phyloP scores from a whole-genome alignment of 2,329 filamentous ascomycete species.

The Byssothecium circinans region DNA sequence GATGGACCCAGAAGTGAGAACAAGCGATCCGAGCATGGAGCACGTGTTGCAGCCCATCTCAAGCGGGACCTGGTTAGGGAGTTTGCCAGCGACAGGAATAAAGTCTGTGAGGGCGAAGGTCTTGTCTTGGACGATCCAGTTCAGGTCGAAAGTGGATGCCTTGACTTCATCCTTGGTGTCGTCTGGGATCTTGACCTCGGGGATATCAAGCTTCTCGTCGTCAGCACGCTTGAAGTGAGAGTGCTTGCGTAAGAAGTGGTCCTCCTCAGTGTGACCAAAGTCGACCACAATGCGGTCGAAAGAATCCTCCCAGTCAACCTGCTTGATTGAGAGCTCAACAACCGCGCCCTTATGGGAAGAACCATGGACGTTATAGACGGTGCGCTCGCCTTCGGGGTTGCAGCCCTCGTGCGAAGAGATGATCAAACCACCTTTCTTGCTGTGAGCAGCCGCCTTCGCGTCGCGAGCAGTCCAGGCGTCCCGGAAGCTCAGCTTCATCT shows the following conservation, averaged over 20 bases:
- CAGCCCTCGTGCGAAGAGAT: constrained; percentile 43
- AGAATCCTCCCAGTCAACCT: constrained; percentile 31
- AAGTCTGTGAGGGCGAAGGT: constrained; percentile 27
- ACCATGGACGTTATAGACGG: constrained; percentile 35
- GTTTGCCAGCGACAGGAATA: constrained; percentile 10
- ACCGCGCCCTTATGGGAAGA: constrained; percentile 25
- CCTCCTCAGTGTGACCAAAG: constrained; percentile 36
- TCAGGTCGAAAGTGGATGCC: constrained; percentile 25
- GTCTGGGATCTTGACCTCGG: constrained; percentile 20
- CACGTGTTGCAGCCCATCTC: constrained; percentile 44
- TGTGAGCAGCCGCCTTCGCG: constrained; percentile 27
- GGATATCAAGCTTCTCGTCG: constrained; percentile 17
- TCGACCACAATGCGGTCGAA: constrained; percentile 34
- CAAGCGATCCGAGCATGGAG: constrained; percentile 32
- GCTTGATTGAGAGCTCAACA: constrained; percentile 28
- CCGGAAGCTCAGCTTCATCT: constrained; percentile 35
- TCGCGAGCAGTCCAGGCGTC: constrained; percentile 27
- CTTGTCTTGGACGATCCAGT: constrained; percentile 24
- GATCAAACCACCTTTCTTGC: constrained; percentile 29
- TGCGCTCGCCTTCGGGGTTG: constrained; percentile 40
- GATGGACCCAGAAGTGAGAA: constrained; percentile 36
- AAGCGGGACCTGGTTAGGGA: constrained; percentile 24
- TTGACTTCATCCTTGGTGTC: constrained; percentile 22
- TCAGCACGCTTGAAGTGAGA: constrained; percentile 24
- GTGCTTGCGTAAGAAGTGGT: constrained; percentile 34